Conservation (phyloP, 2,329 filamentous ascomycete genomes). For the Colletotrichum horii region DNA sequence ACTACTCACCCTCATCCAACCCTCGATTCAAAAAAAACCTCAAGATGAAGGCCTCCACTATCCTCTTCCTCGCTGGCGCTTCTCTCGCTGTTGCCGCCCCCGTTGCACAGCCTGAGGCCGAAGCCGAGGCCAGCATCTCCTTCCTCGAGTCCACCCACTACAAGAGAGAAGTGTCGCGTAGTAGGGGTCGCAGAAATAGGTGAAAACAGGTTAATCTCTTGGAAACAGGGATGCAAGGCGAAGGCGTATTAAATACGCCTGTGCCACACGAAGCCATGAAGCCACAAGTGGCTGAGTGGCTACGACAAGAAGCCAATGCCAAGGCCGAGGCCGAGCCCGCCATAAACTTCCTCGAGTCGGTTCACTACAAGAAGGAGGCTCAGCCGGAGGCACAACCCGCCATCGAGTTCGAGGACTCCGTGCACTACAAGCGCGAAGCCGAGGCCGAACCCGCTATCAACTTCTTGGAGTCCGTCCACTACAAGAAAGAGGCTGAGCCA, state of each 20-base stretch:
- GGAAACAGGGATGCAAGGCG: too few species aligned
- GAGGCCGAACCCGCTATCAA: background rate
- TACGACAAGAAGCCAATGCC: background rate
- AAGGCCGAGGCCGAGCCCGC: background rate
- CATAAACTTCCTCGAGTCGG: background rate
- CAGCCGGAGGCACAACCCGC: background rate
- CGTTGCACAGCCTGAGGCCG: background rate
- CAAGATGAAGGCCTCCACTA: background rate
- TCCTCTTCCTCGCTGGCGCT: background rate
- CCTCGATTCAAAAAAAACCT: background rate
- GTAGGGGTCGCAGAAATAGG: too few species aligned
- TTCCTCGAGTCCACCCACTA: conserved; percentile 1
- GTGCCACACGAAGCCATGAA: too few species aligned
- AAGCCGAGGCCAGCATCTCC: background rate
- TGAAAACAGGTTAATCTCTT: too few species aligned
- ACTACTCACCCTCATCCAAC: background rate
- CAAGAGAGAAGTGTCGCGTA: too few species aligned
- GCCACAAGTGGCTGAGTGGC: too few species aligned
- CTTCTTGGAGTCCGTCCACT: background rate
- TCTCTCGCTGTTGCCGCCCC: background rate
- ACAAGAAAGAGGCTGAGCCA: background rate
- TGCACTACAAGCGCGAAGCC: conserved; percentile 1
- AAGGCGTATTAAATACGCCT: too few species aligned
- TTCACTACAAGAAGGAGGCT: conserved; percentile 2
- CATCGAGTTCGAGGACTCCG: background rate